Evolutionary conservation across 108 stramenopile species (phyloP), one percentile per base, ranked within the genome.

Genomic region (Skeletonema menzelii): DNA sequence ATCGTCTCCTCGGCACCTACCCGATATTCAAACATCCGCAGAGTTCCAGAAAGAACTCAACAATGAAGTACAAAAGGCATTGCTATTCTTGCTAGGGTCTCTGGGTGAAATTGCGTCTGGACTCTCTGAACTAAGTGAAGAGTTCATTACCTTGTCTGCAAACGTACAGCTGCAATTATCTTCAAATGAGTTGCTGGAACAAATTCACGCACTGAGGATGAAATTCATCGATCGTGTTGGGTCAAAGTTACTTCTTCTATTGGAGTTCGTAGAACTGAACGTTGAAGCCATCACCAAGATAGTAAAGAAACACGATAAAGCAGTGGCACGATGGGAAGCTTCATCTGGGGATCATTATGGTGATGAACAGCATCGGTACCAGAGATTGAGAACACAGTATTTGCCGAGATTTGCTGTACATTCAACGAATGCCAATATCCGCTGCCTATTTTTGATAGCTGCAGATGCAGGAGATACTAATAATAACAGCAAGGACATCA

Each of bases 291-390:
- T 94, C 4, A 85, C 87, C 8, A 94, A 94, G 62, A 89, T 94
- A 19, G 70, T 94, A 15, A 94, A 94, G 70, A 94, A 94, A 70
- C 93, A 94, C 70, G 90, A 94, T 72, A 94, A 94, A 74, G 34
- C 67, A 56, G 28, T 69, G 27, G 59, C 55, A 37, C 20, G 57
- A 62, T 56, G 70, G 76, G 74, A 63, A 65, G 28, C 12, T 22
- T 37, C 63, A 59, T 27, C 56, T 47, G 22, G 17, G 17, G 4
- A 47, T 22, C 30, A 46, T 20, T 14, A 70, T 22, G 34, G 37
- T 26, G 27, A 27, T 32, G 13, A 20, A 37, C 30, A 73, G 71
- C 37, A 55, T 85, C 53, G 64, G 40, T 44, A 78, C 80, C 30
- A 65, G 14, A 82, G 61, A 35, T 80, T 59, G 61, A 59, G 59